Evolutionary conservation across 2,329 filamentous ascomycete genomes (phyloP).

Genomic region (Apiospora pterosperma): DNA sequence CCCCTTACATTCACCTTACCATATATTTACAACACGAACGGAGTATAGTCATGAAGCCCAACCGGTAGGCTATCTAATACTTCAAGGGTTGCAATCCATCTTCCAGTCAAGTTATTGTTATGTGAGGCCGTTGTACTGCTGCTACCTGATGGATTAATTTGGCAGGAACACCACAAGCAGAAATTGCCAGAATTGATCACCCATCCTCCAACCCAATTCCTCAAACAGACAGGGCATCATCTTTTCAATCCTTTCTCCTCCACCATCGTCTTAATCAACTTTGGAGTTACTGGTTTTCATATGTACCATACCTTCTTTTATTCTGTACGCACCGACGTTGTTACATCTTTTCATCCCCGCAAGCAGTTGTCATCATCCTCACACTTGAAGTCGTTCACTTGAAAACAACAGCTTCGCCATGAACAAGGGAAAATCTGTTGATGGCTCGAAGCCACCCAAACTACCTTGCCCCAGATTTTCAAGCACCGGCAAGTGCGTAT

Average conservation of each 20-base stretch:
- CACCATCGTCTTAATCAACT: background rate
- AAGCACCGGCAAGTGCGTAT: background rate
- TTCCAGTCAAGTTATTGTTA: background rate
- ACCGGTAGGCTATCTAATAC: background rate
- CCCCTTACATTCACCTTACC: too few species aligned
- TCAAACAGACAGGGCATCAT: background rate
- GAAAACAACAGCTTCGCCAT: background rate
- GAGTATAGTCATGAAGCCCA: background rate
- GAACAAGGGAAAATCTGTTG: background rate
- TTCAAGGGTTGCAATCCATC: background rate
- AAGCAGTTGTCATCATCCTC: background rate
- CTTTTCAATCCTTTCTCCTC: background rate
- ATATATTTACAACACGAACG: background rate
- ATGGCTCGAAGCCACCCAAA: background rate
- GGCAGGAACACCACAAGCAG: background rate
- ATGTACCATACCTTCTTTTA: background rate
- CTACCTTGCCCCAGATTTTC: background rate
- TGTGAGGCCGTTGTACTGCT: background rate
- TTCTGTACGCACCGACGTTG: too few species aligned
- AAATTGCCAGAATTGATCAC: background rate
- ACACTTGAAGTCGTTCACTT: background rate
- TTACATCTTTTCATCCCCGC: background rate
- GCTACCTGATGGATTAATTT: background rate
- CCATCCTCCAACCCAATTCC: too few species aligned
- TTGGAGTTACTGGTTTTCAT: background rate